phyloP scores from a whole-genome alignment of 2,329 filamentous ascomycete species.

The Periconia sp. region DNA sequence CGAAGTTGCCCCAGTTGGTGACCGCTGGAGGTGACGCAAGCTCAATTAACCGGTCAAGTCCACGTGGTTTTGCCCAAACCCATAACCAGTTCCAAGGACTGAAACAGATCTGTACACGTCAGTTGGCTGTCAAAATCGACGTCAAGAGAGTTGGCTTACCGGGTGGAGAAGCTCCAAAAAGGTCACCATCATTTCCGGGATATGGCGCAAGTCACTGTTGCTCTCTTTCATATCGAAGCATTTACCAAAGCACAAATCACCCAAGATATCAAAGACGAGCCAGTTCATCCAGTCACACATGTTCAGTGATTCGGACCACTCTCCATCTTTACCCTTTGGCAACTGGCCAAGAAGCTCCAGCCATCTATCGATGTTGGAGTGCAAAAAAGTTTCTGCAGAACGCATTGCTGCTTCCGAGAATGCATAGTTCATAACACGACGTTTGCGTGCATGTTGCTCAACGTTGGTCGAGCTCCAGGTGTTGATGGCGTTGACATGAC shows the following conservation, averaged over 20 bases:
- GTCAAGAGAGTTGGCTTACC: slow-evolving; percentile 7
- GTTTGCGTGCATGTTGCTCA: slow-evolving; percentile 39
- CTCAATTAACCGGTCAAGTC: slow-evolving; percentile 19
- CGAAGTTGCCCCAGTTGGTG: slow-evolving; percentile 17
- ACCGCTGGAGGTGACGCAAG: slow-evolving; percentile 17
- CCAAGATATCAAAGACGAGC: slow-evolving; percentile 51
- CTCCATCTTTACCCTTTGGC: slow-evolving; percentile 8
- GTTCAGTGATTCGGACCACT: slow-evolving; percentile 16
- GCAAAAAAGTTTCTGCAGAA: slow-evolving; percentile 44
- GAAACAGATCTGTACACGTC: slow-evolving; percentile 8
- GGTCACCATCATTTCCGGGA: slow-evolving; percentile 20
- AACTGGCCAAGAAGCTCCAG: slow-evolving; percentile 18
- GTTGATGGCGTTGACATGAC: slow-evolving; percentile 36
- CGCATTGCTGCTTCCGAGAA: slow-evolving; percentile 45
- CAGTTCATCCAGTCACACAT: slow-evolving; percentile 30
- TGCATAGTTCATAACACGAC: slow-evolving; percentile 44
- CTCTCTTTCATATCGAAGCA: slow-evolving; percentile 21
- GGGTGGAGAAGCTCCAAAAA: slow-evolving; percentile 21
- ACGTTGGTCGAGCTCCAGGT: slow-evolving; percentile 38
- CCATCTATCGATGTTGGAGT: slow-evolving; percentile 26
- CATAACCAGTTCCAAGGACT: slow-evolving; percentile 9
- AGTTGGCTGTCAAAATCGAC: background rate
- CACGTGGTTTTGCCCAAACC: slow-evolving; percentile 26
- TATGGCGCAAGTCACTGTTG: slow-evolving; percentile 19
- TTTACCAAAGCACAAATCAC: slow-evolving; percentile 44